Evolutionary conservation across 805 yeast genomes (phyloP).

Genomic region (Candida coquimbonensis): DNA sequence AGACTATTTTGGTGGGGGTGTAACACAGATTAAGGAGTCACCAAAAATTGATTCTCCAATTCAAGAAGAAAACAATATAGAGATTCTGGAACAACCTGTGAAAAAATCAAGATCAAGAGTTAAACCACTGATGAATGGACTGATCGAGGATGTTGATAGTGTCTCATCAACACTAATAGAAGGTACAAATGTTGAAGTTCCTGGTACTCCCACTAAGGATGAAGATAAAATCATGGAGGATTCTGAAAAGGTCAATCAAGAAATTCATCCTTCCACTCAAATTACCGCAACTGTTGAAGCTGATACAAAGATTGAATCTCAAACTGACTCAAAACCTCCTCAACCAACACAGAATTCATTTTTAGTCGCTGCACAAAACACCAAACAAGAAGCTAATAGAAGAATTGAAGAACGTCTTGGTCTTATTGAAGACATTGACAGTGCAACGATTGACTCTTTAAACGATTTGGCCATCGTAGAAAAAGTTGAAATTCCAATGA

Average conservation of each 20-base stretch:
- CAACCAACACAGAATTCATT: conserved; percentile 8
- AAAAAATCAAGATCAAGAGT: conserved; percentile 9
- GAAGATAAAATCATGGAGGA: neutral
- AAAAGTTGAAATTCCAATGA: conserved; percentile 9
- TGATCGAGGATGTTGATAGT: neutral
- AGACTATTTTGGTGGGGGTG: conserved; percentile 34
- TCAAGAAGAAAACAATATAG: neutral
- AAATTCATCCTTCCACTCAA: neutral
- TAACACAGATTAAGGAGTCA: conserved; percentile 1
- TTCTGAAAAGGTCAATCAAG: neutral
- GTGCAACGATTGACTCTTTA: conserved; percentile 25
- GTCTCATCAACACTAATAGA: neutral
- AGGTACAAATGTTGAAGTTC: neutral
- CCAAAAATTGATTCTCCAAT: neutral
- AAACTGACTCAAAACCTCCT: neutral
- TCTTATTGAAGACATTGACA: conserved; percentile 5
- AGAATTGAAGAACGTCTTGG: conserved; percentile 15
- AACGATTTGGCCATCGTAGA: conserved; percentile 32
- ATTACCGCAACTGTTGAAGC: neutral
- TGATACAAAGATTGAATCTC: neutral
- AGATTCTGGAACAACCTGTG: conserved; percentile 1
- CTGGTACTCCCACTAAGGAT: neutral
- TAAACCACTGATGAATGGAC: conserved; percentile 1
- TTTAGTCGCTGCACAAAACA: conserved; percentile 11
- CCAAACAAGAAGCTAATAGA: conserved; percentile 18